A percentile compares a stretch with the other conserved stretches of the same genome.
Evolutionary conservation across 2,329 filamentous ascomycete species (phyloP).

Genomic region (Fusarium duplospermum): DNA sequence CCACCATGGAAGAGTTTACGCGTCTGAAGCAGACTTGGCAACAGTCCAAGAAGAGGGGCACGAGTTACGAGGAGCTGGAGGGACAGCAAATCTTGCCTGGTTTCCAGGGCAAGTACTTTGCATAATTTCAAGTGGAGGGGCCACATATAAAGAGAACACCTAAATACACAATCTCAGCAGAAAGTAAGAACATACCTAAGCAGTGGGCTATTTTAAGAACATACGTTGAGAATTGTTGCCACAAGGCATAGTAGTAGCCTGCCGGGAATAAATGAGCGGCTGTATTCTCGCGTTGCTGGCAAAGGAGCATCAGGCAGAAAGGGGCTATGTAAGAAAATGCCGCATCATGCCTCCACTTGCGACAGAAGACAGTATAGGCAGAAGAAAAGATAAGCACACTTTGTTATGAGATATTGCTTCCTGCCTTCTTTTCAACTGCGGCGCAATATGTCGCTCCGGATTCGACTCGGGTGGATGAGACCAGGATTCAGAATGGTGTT

Average conservation of each 20-base stretch:
- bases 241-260: neutral
- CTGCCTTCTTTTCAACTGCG: too few relatives aligned
- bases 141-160: rapidly evolving
- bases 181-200: too few relatives aligned
- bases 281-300: neutral
- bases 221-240: too few relatives aligned
- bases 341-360: neutral
- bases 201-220: too few relatives aligned
- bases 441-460: too few relatives aligned
- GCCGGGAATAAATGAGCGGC: neutral
- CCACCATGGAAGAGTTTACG: conserved; percentile 54
- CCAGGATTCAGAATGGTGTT: too few relatives aligned
- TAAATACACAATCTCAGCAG: neutral
- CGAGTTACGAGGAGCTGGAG: conserved; percentile 40
- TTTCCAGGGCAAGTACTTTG: conserved; percentile 45
- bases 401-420: too few relatives aligned
- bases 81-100: conserved; percentile 51
- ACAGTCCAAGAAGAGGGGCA: conserved; percentile 44
- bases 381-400: too few relatives aligned
- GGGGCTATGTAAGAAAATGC: neutral
- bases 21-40: conserved; percentile 53
- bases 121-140: neutral
- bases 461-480: too few relatives aligned
- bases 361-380: neutral
- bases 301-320: neutral